Evolutionary conservation across 2,329 filamentous ascomycete genomes (phyloP).

Genomic region (Aspergillus uvarum): DNA sequence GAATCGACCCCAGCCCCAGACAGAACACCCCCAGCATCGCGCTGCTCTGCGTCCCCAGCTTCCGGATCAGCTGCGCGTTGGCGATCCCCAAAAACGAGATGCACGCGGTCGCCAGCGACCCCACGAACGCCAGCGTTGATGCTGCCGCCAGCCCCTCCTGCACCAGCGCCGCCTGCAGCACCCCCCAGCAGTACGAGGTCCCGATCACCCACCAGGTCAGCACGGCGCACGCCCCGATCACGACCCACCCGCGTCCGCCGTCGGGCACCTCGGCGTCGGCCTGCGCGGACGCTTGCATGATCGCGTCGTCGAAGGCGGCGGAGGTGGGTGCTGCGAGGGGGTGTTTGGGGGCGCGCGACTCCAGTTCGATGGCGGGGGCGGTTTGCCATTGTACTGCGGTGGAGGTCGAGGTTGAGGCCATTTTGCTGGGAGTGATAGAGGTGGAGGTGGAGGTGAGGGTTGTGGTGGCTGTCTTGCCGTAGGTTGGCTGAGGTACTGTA

Average conservation of each 20-base stretch:
- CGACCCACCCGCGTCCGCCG: slow-evolving; percentile 35
- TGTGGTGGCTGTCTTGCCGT: not conserved
- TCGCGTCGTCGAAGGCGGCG: slow-evolving; percentile 24
- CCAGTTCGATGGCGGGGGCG: not conserved
- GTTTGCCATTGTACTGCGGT: not conserved
- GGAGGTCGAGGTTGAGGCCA: not conserved
- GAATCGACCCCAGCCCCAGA: slow-evolving; percentile 51
- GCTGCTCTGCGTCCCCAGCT: slow-evolving; percentile 50
- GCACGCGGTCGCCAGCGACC: slow-evolving; percentile 52
- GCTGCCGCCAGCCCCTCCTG: slow-evolving; percentile 48
- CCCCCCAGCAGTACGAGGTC: slow-evolving; percentile 59
- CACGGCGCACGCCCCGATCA: slow-evolving; percentile 53
- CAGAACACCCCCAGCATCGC: slow-evolving; percentile 52
- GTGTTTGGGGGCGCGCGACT: not conserved
- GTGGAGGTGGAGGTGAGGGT: not conserved
- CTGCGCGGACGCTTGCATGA: slow-evolving; percentile 46
- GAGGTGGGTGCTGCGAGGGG: not conserved
- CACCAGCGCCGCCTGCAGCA: slow-evolving; percentile 59
- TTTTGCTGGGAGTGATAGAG: not conserved
- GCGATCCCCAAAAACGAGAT: slow-evolving; percentile 55
- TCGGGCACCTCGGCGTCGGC: slow-evolving; percentile 46
- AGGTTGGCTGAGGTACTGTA: not conserved
- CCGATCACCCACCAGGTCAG: slow-evolving; percentile 60
- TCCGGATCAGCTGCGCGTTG: slow-evolving; percentile 53
- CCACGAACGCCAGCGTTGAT: slow-evolving; percentile 59